Conservation (phyloP, 139 green algal genomes). For the Desmodesmus armatus region DNA sequence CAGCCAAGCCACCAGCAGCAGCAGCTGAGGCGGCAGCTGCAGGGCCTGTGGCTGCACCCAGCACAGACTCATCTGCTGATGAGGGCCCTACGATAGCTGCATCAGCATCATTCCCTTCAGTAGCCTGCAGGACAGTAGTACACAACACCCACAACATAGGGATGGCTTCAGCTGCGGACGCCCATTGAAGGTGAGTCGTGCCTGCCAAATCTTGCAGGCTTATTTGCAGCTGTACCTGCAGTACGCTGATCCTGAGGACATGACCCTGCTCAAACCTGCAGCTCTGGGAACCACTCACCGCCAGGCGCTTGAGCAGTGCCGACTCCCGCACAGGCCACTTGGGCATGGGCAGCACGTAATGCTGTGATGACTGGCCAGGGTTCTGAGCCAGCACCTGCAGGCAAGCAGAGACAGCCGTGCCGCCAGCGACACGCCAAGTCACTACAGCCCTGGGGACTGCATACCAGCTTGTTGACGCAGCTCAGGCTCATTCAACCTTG, state of each 20-base stretch:
- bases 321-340: conserved; percentile 82
- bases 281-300: conserved; percentile 62
- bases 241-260: too few species aligned
- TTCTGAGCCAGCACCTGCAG: conserved; percentile 57
- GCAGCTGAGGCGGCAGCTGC: not conserved
- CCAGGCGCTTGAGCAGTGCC: conserved; percentile 78
- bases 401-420: too few species aligned
- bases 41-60: not conserved
- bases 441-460: too few species aligned
- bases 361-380: conserved; percentile 45
- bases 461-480: too few species aligned
- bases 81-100: not conserved
- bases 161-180: too few species aligned
- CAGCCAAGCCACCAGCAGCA: not conserved
- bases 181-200: too few species aligned
- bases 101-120: conserved; percentile 34
- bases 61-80: conserved; percentile 5
- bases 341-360: conserved; percentile 85
- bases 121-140: conserved; percentile 3
- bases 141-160: too few species aligned
- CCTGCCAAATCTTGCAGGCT: too few species aligned
- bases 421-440: too few species aligned
- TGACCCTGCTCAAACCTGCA: too few species aligned
- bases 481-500: too few species aligned
- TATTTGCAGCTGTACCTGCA: too few species aligned